Conservation (phyloP, 2,329 filamentous ascomycete genomes). For the Penicillium verrucosum region DNA sequence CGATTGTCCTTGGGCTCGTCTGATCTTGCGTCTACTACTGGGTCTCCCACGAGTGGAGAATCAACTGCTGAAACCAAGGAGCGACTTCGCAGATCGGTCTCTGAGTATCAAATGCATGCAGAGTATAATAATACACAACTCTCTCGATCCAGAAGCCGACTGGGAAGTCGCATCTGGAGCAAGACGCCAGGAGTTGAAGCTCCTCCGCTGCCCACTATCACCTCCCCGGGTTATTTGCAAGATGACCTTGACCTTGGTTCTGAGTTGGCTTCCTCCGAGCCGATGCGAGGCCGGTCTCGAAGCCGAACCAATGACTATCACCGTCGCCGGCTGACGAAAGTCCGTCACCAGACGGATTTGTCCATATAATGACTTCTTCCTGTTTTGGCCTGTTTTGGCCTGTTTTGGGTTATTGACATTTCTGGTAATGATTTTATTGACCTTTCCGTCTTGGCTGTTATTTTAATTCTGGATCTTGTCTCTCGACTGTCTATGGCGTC, state of each 20-base stretch:
- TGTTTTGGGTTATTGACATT: constrained; percentile 8
- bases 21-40: neutral
- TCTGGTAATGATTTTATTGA: neutral
- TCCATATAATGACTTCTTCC: constrained; percentile 14
- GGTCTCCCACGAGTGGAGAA: constrained; percentile 8
- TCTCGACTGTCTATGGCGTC: neutral
- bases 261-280: constrained; percentile 8
- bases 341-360: constrained; percentile 11
- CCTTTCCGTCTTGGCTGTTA: neutral
- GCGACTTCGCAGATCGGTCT: constrained; percentile 11
- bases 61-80: neutral
- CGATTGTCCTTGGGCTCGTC: constrained; percentile 4
- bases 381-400: constrained; percentile 1
- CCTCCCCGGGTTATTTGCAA: constrained; percentile 16
- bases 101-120: constrained; percentile 8
- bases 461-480: neutral
- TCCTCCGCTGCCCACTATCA: constrained; percentile 22
- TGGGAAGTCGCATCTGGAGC: constrained; percentile 14
- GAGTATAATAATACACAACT: neutral
- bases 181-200: constrained; percentile 17
- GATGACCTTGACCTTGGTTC: neutral
- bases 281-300: constrained; percentile 23
- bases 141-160: constrained; percentile 18
- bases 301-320: constrained; percentile 25
- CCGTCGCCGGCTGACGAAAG: constrained; percentile 18